Percentiles rank a stretch among this genome's conserved stretches.
These are phyloP conservation scores for Sicyos baderoa DNA, from an alignment of 306 rosid genomes.

Conservation along the genomic window DNA sequence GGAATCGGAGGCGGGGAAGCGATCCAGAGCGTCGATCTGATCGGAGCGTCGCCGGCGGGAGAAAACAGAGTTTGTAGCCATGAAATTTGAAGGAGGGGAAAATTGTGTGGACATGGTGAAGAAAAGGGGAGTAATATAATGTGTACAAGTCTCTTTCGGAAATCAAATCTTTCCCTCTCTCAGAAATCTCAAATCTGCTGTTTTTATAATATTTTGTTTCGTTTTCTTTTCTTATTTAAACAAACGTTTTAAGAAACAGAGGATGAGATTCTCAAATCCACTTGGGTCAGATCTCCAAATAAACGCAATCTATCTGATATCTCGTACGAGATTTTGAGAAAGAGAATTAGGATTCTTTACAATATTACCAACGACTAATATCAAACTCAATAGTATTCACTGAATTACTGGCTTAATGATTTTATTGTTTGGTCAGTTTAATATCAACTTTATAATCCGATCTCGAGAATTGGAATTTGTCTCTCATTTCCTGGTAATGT, in stretches of 20 bases:
- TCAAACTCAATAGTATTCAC: too few relatives aligned
- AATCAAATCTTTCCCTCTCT: conserved; percentile 69
- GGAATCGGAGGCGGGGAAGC: conserved; percentile 24
- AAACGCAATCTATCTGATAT: conserved; percentile 32
- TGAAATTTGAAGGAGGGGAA: neutral
- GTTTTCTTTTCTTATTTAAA: conserved; percentile 25
- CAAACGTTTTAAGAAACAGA: conserved; percentile 32
- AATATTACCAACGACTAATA: too few relatives aligned
- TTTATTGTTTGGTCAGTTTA: too few relatives aligned
- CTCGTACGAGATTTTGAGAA: conserved; percentile 15
- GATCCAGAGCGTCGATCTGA: conserved; percentile 28
- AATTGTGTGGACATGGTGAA: neutral
- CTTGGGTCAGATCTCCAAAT: conserved; percentile 34
- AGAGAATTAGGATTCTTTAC: too few relatives aligned
- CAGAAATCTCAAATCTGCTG: conserved; percentile 36
- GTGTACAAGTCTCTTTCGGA: conserved; percentile 32
- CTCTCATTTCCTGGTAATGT: too few relatives aligned
- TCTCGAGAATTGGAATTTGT: too few relatives aligned
- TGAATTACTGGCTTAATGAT: too few relatives aligned
- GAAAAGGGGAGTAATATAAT: neutral
- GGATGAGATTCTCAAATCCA: conserved; percentile 86
- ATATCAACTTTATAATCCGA: too few relatives aligned
- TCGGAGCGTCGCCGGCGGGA: conserved; percentile 38
- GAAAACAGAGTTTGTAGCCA: conserved; percentile 47
- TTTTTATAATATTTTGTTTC: conserved; percentile 22